Percentiles rank a stretch among this genome's conserved stretches.
Conservation (phyloP, 1,139 yeast species). For the Yamadazyma sp. region DNA sequence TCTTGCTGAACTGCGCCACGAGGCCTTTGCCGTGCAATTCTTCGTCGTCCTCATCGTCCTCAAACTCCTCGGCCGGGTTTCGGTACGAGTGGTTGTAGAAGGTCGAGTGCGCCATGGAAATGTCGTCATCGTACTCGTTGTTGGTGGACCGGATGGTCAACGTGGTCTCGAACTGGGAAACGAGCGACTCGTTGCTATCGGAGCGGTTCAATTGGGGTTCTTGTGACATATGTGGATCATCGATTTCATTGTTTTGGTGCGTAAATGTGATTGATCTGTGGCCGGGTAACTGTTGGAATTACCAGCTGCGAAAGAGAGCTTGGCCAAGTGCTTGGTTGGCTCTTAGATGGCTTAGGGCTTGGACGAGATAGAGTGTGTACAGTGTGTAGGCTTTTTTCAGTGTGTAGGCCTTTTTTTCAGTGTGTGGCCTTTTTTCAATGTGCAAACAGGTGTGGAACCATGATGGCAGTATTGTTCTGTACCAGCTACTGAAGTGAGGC, state of each 20-base stretch:
- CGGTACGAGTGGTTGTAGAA: slow-evolving; percentile 31
- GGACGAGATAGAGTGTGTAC: too few relatives aligned
- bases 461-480: too few relatives aligned
- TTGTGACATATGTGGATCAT: slow-evolving; percentile 8
- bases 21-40: background rate
- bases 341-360: too few relatives aligned
- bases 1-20: slow-evolving; percentile 22
- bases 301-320: background rate
- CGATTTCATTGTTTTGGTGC: slow-evolving; percentile 5
- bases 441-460: too few relatives aligned
- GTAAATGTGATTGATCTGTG: background rate
- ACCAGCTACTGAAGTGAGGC: too few relatives aligned
- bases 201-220: slow-evolving; percentile 2
- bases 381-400: too few relatives aligned
- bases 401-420: too few relatives aligned
- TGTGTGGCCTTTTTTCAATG: too few relatives aligned
- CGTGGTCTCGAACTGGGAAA: slow-evolving; percentile 50
- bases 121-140: slow-evolving; percentile 36
- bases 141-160: slow-evolving; percentile 44
- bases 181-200: slow-evolving; percentile 47
- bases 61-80: slow-evolving; percentile 33
- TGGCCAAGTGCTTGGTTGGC: too few relatives aligned
- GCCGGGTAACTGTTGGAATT: slow-evolving; percentile 1
- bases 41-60: slow-evolving; percentile 25
- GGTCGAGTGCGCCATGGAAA: slow-evolving; percentile 47